A percentile compares a stretch with the other conserved stretches of the same genome.
Conservation (phyloP, 1,139 yeast genomes). For the Kluyveromyces sp. region DNA sequence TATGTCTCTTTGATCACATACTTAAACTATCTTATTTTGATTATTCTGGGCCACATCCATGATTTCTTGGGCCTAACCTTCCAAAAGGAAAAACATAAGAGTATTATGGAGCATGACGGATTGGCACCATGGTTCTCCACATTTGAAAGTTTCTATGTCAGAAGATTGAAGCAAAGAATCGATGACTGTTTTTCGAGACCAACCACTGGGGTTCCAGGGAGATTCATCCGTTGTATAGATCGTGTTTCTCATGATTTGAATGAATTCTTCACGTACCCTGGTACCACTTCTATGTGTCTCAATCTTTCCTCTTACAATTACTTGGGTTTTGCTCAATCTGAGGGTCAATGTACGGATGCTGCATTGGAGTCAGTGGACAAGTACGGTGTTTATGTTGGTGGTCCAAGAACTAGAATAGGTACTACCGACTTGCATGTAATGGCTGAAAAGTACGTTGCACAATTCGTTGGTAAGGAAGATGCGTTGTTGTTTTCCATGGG, state of each 20-base stretch:
- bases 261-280: conserved; percentile 57
- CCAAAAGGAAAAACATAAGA: conserved; percentile 54
- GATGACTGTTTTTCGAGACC: conserved; percentile 96
- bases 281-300: conserved; percentile 67
- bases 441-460: conserved; percentile 73
- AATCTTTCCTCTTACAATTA: conserved; percentile 89
- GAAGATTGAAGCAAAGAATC: conserved; percentile 82
- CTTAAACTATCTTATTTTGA: conserved; percentile 70
- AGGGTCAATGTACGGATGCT: conserved; percentile 81
- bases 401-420: conserved; percentile 70
- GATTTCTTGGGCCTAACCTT: conserved; percentile 80
- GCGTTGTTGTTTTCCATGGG: conserved; percentile 88
- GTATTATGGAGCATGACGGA: conserved; percentile 74
- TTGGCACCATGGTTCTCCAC: conserved; percentile 95
- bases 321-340: conserved; percentile 93
- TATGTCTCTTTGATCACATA: conserved; percentile 73
- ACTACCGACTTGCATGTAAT: conserved; percentile 66
- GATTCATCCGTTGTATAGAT: conserved; percentile 74
- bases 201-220: conserved; percentile 94
- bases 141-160: conserved; percentile 86
- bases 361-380: conserved; percentile 56
- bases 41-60: conserved; percentile 80
- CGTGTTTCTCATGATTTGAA: conserved; percentile 59
- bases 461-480: conserved; percentile 87
- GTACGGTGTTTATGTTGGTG: conserved; percentile 73